A percentile compares a stretch with the other conserved stretches of the same genome.
These are phyloP conservation scores for Leucosporidium yakuticum DNA, from an alignment of 768 basidiomycete species.

Conservation along the genomic window DNA sequence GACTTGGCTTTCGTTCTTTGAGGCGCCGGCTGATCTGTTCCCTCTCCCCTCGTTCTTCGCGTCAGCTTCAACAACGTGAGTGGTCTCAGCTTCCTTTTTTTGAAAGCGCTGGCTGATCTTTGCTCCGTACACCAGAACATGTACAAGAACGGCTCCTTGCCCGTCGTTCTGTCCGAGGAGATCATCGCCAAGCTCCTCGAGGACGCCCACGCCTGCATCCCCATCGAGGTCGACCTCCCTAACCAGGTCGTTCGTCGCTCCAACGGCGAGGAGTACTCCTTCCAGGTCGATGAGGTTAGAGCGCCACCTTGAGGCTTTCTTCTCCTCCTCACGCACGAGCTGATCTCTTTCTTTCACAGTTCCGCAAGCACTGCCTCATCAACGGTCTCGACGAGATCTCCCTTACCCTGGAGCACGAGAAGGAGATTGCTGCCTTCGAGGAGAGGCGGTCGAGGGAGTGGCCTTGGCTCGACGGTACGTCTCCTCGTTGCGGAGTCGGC, in stretches of 20 bases:
- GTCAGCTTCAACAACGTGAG: constrained; percentile 27
- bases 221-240: constrained; percentile 78
- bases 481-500: neutral
- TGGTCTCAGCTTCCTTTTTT: neutral
- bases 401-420: constrained; percentile 75
- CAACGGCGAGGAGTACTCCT: constrained; percentile 65
- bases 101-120: too few relatives aligned
- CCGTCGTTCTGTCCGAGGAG: constrained; percentile 62
- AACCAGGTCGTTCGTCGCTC: constrained; percentile 62
- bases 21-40: constrained; percentile 38
- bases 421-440: constrained; percentile 74
- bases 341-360: too few relatives aligned
- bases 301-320: too few relatives aligned
- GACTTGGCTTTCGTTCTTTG: constrained; percentile 52
- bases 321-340: too few relatives aligned
- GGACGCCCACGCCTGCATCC: constrained; percentile 68
- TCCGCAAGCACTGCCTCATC: constrained; percentile 86
- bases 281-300: constrained; percentile 78
- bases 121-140: constrained; percentile 49
- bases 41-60: neutral
- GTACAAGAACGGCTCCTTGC: constrained; percentile 92
- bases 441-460: constrained; percentile 64
- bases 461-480: constrained; percentile 86
- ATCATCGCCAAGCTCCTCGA: constrained; percentile 65
- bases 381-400: constrained; percentile 97